Evolutionary conservation across 2,329 filamentous ascomycete species (phyloP).

Genomic region (Alternaria postmessia): DNA sequence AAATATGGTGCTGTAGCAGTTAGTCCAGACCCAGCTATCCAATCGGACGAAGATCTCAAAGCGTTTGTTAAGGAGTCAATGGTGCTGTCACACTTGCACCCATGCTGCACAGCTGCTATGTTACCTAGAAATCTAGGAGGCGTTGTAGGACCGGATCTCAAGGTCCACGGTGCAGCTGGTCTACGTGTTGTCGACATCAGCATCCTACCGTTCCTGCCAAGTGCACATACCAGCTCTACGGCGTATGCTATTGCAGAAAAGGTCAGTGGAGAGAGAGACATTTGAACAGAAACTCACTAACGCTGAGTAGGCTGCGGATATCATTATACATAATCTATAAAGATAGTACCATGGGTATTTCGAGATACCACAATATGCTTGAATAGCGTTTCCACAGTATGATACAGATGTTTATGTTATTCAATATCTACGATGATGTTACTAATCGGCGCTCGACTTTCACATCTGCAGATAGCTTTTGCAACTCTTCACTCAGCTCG

Average conservation of each 20-base stretch:
- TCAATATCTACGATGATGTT: neutral
- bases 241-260: slow-evolving; percentile 17
- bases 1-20: slow-evolving; percentile 9
- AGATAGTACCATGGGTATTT: neutral
- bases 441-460: neutral
- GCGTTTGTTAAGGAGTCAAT: slow-evolving; percentile 7
- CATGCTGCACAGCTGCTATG: slow-evolving; percentile 19
- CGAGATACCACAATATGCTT: too few species aligned
- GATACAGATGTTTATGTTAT: neutral
- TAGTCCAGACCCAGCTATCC: slow-evolving; percentile 2
- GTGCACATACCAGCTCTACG: slow-evolving; percentile 9
- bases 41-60: slow-evolving; percentile 8
- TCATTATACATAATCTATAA: neutral
- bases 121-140: neutral
- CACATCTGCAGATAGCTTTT: slow-evolving; percentile 23
- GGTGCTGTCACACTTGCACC: slow-evolving; percentile 12
- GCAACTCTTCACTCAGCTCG: slow-evolving; percentile 33
- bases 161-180: slow-evolving; percentile 3
- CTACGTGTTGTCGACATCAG: slow-evolving; percentile 15
- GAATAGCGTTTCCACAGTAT: neutral
- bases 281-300: neutral
- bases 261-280: neutral
- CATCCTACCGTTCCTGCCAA: slow-evolving; percentile 8
- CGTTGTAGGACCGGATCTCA: slow-evolving; percentile 7
- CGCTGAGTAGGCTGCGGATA: neutral